These are phyloP conservation scores for Bertia moriformis DNA, from an alignment of 2,329 filamentous ascomycete genomes.

Conservation along the genomic window DNA sequence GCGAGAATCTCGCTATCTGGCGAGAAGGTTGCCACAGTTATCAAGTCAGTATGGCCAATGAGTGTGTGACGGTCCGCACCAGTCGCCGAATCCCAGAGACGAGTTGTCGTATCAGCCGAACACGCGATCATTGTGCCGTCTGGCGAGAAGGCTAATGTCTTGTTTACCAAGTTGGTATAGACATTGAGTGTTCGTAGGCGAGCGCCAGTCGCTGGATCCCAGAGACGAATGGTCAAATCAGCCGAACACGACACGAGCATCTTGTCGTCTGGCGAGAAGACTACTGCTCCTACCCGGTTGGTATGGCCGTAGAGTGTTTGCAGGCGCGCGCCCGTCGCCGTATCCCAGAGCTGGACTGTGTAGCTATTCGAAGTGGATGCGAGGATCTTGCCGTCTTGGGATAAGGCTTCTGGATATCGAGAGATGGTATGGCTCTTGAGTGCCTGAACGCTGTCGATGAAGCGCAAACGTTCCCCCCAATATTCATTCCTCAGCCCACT, in stretches of 20 bases:
- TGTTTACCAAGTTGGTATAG: not conserved
- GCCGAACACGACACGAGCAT: not conserved
- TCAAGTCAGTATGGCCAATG: not conserved
- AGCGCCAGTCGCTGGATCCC: not conserved
- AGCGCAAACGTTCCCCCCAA: not conserved
- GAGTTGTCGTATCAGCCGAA: not conserved
- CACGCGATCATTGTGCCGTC: not conserved
- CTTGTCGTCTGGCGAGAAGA: not conserved
- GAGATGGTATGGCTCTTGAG: not conserved
- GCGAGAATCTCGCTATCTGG: not conserved
- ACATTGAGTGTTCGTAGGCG: not conserved
- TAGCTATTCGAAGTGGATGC: not conserved
- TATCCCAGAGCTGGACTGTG: not conserved
- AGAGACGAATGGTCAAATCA: not conserved
- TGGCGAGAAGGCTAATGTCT: constrained; percentile 1
- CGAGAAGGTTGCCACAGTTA: not conserved
- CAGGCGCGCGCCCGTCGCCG: not conserved
- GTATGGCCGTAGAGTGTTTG: not conserved
- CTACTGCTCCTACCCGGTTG: not conserved
- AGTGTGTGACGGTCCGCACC: not conserved
- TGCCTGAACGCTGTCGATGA: not conserved
- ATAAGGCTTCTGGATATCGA: not conserved
- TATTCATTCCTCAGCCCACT: not conserved
- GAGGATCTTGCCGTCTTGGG: not conserved
- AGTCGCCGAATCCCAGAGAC: not conserved